Evolutionary conservation across 495 filamentous ascomycete genomes (phyloP).

Genomic region (Jackrogersella minutella): DNA sequence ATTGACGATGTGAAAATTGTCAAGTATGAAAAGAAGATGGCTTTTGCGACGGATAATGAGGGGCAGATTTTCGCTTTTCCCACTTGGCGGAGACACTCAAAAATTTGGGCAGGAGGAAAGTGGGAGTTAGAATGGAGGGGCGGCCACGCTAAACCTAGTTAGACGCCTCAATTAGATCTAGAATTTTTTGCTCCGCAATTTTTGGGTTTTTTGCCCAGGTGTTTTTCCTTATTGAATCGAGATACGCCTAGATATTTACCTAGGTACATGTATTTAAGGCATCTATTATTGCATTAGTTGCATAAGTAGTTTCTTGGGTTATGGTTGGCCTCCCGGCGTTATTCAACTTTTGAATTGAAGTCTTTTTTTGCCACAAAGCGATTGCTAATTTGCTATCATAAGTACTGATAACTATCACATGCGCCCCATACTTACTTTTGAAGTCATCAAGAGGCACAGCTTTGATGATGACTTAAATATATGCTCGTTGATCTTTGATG

Average conservation of each 20-base stretch:
- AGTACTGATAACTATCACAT: background rate
- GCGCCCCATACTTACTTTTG: background rate
- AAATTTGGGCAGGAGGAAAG: slow-evolving; percentile 49
- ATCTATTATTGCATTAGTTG: background rate
- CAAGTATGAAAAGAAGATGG: slow-evolving; percentile 43
- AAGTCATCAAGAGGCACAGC: background rate
- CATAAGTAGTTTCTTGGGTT: too few relatives aligned
- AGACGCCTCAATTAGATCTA: slow-evolving; percentile 31
- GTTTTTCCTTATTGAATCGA: slow-evolving; percentile 2
- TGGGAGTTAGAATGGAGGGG: slow-evolving; percentile 49
- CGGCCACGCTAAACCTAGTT: slow-evolving; percentile 25
- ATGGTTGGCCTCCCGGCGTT: too few relatives aligned
- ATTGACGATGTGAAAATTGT: slow-evolving; percentile 25
- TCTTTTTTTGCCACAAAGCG: too few relatives aligned
- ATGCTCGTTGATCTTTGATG: too few relatives aligned
- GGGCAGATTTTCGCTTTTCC: slow-evolving; percentile 47
- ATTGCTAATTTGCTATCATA: too few relatives aligned
- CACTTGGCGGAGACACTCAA: slow-evolving; percentile 41
- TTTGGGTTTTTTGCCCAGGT: too few relatives aligned
- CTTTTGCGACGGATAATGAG: slow-evolving; percentile 45
- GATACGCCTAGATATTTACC: background rate
- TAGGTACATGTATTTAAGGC: background rate
- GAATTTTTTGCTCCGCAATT: slow-evolving; percentile 33
- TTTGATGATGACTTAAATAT: background rate
- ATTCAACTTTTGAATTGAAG: too few relatives aligned